Conservation (phyloP, 805 yeast species). For the Pichia gijzeniarum region DNA sequence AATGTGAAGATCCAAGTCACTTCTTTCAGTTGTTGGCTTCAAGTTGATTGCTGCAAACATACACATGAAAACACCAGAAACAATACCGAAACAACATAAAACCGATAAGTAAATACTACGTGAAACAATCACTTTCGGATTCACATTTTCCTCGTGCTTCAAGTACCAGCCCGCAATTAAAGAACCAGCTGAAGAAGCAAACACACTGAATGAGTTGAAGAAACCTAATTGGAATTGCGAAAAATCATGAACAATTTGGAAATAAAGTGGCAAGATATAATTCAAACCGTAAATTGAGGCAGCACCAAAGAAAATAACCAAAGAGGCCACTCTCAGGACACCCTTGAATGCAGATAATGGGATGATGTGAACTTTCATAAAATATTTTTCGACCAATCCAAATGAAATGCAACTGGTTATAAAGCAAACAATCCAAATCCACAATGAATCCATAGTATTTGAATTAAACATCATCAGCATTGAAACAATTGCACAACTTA, state of each 20-base stretch:
- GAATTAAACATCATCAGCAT: slow-evolving; percentile 32
- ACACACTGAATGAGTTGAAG: slow-evolving; percentile 36
- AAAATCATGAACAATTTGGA: slow-evolving; percentile 39
- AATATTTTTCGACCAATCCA: slow-evolving; percentile 29
- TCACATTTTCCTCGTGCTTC: slow-evolving; percentile 19
- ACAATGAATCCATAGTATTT: neutral
- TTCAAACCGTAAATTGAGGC: slow-evolving; percentile 32
- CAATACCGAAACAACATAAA: slow-evolving; percentile 18
- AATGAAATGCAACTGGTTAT: slow-evolving; percentile 20
- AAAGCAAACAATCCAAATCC: slow-evolving; percentile 13
- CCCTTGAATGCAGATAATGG: slow-evolving; percentile 36
- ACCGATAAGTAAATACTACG: slow-evolving; percentile 22
- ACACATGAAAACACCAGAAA: slow-evolving; percentile 18
- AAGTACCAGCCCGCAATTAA: slow-evolving; percentile 32
- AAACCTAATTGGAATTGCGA: slow-evolving; percentile 33
- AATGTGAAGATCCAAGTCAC: slow-evolving; percentile 12
- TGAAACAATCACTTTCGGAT: slow-evolving; percentile 15
- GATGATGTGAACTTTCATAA: slow-evolving; percentile 34
- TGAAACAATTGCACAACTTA: slow-evolving; percentile 31
- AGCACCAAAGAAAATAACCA: slow-evolving; percentile 33
- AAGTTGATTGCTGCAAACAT: slow-evolving; percentile 16
- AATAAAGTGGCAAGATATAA: slow-evolving; percentile 35
- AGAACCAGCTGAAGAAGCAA: slow-evolving; percentile 35
- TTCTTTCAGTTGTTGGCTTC: slow-evolving; percentile 20
- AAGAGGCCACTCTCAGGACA: slow-evolving; percentile 32